Conservation (phyloP, 2,329 filamentous ascomycete species). For the Thyridium curvatum region DNA sequence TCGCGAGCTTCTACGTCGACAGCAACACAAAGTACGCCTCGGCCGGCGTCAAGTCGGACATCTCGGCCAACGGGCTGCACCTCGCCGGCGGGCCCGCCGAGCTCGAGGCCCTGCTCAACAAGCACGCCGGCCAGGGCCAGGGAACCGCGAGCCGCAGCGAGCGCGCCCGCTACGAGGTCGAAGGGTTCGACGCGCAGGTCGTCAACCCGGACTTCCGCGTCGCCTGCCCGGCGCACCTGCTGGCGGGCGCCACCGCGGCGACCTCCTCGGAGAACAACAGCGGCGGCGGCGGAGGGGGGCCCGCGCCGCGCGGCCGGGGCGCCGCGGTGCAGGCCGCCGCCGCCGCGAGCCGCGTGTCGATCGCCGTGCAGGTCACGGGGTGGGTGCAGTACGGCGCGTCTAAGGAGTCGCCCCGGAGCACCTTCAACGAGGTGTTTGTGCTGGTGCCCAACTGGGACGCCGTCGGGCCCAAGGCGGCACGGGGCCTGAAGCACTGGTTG, state of each 20-base stretch:
- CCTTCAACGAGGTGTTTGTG: conserved; percentile 76
- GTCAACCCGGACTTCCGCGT: conserved; percentile 62
- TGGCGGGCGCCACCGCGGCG: conserved; percentile 14
- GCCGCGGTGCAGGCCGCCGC: conserved; percentile 18
- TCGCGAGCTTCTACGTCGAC: conserved; percentile 67
- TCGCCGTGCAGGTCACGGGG: conserved; percentile 70
- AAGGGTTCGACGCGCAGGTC: conserved; percentile 71
- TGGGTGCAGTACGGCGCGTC: conserved; percentile 62
- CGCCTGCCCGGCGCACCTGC: conserved; percentile 43
- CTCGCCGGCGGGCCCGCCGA: conserved; percentile 51
- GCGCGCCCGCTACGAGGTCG: conserved; percentile 61
- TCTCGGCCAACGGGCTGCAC: conserved; percentile 73
- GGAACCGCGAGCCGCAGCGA: conserved; percentile 12
- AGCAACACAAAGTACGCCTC: conserved; percentile 42
- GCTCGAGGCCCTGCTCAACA: conserved; percentile 63
- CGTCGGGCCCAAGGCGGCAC: conserved; percentile 44
- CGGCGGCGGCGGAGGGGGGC: neutral
- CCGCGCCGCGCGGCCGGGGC: conserved; percentile 21
- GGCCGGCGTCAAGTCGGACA: conserved; percentile 53
- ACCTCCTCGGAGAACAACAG: neutral
- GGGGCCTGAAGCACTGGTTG: conserved; percentile 53
- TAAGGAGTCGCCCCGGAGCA: conserved; percentile 55
- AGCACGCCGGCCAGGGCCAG: conserved; percentile 40
- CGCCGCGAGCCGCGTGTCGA: conserved; percentile 54
- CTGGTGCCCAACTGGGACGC: conserved; percentile 70